Conservation (phyloP, 768 basidiomycete species). For the Galerina sulciceps region DNA sequence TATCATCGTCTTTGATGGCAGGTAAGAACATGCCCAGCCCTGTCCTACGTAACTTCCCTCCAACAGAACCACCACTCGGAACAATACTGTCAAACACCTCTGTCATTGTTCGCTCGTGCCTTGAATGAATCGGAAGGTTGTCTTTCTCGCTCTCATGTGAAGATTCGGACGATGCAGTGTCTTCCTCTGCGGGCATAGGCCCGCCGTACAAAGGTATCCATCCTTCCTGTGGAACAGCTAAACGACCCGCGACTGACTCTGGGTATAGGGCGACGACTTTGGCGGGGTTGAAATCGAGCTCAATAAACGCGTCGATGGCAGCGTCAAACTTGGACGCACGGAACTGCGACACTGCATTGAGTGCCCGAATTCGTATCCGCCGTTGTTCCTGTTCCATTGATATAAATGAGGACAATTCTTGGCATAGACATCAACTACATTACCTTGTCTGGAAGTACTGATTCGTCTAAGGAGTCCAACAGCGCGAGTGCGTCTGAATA, state of each 20-base stretch:
- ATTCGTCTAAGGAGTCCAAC: slow-evolving; percentile 69
- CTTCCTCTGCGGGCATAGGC: slow-evolving; percentile 40
- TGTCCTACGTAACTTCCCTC: slow-evolving; percentile 54
- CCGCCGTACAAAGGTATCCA: slow-evolving; percentile 92
- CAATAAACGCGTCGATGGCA: slow-evolving; percentile 87
- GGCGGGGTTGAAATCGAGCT: slow-evolving; percentile 90
- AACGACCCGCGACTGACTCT: slow-evolving; percentile 75
- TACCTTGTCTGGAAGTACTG: slow-evolving; percentile 68
- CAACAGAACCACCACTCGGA: slow-evolving; percentile 44
- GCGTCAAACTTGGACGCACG: slow-evolving; percentile 66
- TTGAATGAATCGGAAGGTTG: slow-evolving; percentile 13
- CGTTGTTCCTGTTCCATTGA: slow-evolving; percentile 41
- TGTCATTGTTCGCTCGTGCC: slow-evolving; percentile 28
- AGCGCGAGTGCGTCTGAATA: slow-evolving; percentile 85
- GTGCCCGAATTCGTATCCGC: slow-evolving; percentile 61
- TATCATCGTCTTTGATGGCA: slow-evolving; percentile 65
- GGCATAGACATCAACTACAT: not conserved
- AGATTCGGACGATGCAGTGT: slow-evolving; percentile 20
- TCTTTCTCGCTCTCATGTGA: slow-evolving; percentile 22
- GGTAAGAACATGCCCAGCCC: slow-evolving; percentile 57
- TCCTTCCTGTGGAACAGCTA: slow-evolving; percentile 66
- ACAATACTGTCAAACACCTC: slow-evolving; percentile 37
- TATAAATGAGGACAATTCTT: not conserved
- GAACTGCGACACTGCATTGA: slow-evolving; percentile 84
- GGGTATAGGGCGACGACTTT: slow-evolving; percentile 93